Base-by-base conservation (phyloP, 345 rosid genomes). In the Stellera chamaejasme region DNA sequence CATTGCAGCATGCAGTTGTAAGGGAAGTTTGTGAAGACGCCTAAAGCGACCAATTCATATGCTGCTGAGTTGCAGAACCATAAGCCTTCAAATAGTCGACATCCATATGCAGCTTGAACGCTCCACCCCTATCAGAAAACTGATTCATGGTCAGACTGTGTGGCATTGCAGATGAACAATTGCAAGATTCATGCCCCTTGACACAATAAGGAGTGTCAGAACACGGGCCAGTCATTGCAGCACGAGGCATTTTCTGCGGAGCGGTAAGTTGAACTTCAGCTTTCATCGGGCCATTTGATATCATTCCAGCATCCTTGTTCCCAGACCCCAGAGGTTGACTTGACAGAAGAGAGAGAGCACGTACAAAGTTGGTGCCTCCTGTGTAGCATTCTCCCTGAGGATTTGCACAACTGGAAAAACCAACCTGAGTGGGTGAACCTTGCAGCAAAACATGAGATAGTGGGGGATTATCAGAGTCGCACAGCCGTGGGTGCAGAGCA, bases 341-440 rank as follows among this genome's bases (percentile, higher is more conserved):
- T 89, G 99, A 93, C 97, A 89, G 97, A 93, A 92, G 97, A 92
- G 97, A 92, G 98, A 89, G 98, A 89, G 97, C 97, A 88, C 96
- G 72, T 75, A 61, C 81, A 44, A 97, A 87, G 69, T 89, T 82
- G 19, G 75, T 59, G 36, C 78, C 77, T 59, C 82, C 88, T 11
- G 83, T 61, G 76, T 79, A 81, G 79, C 90, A 77, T 80, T 82
- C 82, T 71, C 73, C 85, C 2, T 83, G 69, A 61, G 79, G 69
- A 58, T 70, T 63, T 52, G 71, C 77, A n/a, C 84, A 58, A 66
- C 77, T 10, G 49, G 91, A 59, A 64, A 72, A 69, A 48, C 82
- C 82, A 57, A 79, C 70, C 60, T 79, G 79, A 52, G 66, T 72
- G 3, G 76, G 46, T 48, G 82, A 75, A 59, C 78, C 78, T 55